Evolutionary conservation across 2,329 filamentous ascomycete species (phyloP), one percentile per base, ranked within the genome.

Genomic region (Cladosporium sp.): DNA sequence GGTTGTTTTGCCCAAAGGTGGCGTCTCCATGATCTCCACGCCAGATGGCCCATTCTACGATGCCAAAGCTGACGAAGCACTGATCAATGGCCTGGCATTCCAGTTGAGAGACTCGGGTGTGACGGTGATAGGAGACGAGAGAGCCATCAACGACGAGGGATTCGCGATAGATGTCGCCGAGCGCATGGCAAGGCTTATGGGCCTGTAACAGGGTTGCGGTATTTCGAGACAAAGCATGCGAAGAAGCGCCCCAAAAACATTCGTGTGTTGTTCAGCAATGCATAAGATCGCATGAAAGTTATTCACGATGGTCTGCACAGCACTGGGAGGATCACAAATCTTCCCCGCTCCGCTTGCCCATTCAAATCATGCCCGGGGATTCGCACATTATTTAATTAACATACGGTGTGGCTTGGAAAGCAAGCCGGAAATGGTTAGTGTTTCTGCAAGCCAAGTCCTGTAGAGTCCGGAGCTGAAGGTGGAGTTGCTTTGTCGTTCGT

Each of bases 1-100:
- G 61, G 77, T 90, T 0, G 79, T 85, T 71, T 66, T 89, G 7
- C 87, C 87, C 0, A 74, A 68, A 9, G 80, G 78, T 0, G 86
- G 86, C 0, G 69, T 88, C 12, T 89, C 86, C 65, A 78, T 83
- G 73, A 77, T 90, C 47, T 77, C 83, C 7, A 77, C 63, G 65
- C 80, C 68, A 19, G 77, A 72, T 1, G 78, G 73, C 2, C 73
- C 83, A 0, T 89, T 87, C 64, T 72, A 77, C 61, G 77, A 83
- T 66, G 61, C 66, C 2, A 66, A 75, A 32, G 78, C 79, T 3
- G 80, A 84, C 62, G 66, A 70, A 15, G 73, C 70, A 5, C 64
- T 84, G 17, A 79, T 80, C 56, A 63, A 70, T 0, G 73, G 78
- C 0, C 69, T 89, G 15, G 75, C 72, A 48, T 62, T 73, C 0